Evolutionary conservation across 2,329 filamentous ascomycete species (phyloP), one percentile per base, ranked within the genome.

Genomic region (Sporothrix curviconia): DNA sequence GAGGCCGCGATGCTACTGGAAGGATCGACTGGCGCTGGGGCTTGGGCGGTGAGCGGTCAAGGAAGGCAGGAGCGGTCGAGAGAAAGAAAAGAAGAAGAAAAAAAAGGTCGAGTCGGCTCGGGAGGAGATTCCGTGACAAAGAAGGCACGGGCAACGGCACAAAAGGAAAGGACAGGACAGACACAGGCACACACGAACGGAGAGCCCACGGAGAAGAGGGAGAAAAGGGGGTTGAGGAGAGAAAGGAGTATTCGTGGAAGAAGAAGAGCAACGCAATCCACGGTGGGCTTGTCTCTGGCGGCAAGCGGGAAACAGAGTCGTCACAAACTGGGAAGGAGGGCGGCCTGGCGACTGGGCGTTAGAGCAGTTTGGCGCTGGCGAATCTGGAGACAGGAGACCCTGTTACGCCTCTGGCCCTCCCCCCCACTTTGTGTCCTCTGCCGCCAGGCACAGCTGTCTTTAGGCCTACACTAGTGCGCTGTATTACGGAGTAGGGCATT

Each of bases 301-400:
- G 50, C 46, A 53, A 47, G 56, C 44, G 44, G 56, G 50, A 42
- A 36, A 25, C 12, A 36, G 32, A 42, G 44, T 51, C 52, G 52
- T 52, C 44, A 59, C 57, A 59, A 53, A 54, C 28, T 43, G 54
- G 58, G 43, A 56, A 59, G 58, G 58, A 59, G 58, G 58, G 58
- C n/a, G n/a, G n/a, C n/a, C 53, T 53, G 53, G 47, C 14, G 24
- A 12, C 32, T 34, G 19, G 32, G 24, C 19, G 39, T 39, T 47
- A 9, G 34, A 40, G 36, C 54, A 34, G n/a, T 28, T 51, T 42
- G 55, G 49, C 44, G 57, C 57, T 52, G 37, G 52, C 57, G 39
- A 52, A 34, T 55, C 42, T 49, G 30, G 39, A 46, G 39, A 52
- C 17, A 39, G n/a, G 11, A 44, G n/a, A n/a, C n/a, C n/a, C n/a